Conservation (phyloP, 164 flowering plant genomes). For the Cinnamomum chago region DNA sequence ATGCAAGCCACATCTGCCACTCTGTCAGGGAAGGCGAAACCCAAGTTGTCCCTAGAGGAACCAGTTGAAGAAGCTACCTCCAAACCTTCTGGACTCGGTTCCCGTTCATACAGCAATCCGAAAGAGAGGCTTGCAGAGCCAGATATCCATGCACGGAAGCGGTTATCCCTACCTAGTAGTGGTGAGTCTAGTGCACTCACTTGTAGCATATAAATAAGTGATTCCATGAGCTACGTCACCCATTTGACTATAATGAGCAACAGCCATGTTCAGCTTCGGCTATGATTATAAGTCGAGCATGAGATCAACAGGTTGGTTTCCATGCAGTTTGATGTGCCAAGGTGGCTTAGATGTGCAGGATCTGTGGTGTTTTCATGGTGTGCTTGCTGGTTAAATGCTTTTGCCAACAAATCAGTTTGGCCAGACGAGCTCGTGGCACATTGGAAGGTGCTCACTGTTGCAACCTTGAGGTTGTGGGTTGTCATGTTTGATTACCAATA, state of each 20-base stretch:
- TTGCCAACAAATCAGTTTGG: too few species aligned
- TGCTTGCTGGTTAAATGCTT: too few species aligned
- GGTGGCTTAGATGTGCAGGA: too few species aligned
- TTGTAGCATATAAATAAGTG: too few species aligned
- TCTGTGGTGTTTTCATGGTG: too few species aligned
- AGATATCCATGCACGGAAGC: slow-evolving; percentile 53
- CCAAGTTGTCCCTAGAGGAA: slow-evolving; percentile 37
- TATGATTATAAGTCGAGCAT: not conserved
- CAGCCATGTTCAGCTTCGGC: not conserved
- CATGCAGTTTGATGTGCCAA: too few species aligned
- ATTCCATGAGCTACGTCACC: not conserved
- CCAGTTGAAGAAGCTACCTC: slow-evolving; percentile 48
- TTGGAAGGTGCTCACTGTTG: too few species aligned
- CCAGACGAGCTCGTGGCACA: too few species aligned
- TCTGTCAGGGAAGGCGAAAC: slow-evolving; percentile 35
- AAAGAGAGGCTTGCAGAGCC: slow-evolving; percentile 57
- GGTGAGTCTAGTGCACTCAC: slow-evolving; percentile 35
- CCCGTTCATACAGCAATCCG: slow-evolving; percentile 82
- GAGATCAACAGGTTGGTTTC: too few species aligned
- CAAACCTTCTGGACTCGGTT: slow-evolving; percentile 24
- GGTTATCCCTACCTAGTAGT: slow-evolving; percentile 65
- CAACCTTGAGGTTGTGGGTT: too few species aligned
- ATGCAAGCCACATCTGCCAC: slow-evolving; percentile 32
- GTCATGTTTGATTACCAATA: too few species aligned
- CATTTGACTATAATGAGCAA: not conserved